Percentiles rank a stretch among this genome's conserved stretches.
These are phyloP conservation scores for Aeschynomene evenia DNA, from an alignment of 306 rosid species.

Conservation along the genomic window DNA sequence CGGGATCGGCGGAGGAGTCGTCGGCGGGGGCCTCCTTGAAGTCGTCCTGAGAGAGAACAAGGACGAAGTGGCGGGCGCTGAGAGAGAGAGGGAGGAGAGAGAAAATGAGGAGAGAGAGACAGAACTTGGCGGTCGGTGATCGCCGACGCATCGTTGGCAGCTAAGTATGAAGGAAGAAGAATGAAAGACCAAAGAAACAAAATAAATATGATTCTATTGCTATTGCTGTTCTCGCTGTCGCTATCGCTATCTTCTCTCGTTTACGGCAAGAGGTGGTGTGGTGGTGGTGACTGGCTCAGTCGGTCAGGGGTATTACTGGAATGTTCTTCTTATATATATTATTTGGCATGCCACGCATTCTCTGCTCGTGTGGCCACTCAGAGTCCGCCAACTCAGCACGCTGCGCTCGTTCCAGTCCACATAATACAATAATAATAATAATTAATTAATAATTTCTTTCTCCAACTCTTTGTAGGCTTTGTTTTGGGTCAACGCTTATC, in stretches of 20 bases:
- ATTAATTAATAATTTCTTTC: too few relatives aligned
- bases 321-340: not conserved
- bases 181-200: too few relatives aligned
- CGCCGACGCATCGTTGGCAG: conserved; percentile 30
- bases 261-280: not conserved
- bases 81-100: conserved; percentile 43
- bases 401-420: too few relatives aligned
- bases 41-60: conserved; percentile 79
- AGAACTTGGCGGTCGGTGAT: conserved; percentile 24
- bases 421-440: too few relatives aligned
- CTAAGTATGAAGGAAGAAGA: not conserved
- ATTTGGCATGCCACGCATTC: conserved; percentile 26
- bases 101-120: conserved; percentile 45
- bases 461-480: too few relatives aligned
- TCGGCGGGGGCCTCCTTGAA: conserved; percentile 56
- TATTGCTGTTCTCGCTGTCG: too few relatives aligned
- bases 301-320: not conserved
- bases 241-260: not conserved
- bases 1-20: conserved; percentile 50
- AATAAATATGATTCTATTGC: too few relatives aligned
- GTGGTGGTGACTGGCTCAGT: too few relatives aligned
- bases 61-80: conserved; percentile 63
- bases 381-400: conserved; percentile 20
- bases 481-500: too few relatives aligned
- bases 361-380: not conserved